phyloP scores from a whole-genome alignment of 2,329 filamentous ascomycete species.

The Hirsutella rhossiliensis region DNA sequence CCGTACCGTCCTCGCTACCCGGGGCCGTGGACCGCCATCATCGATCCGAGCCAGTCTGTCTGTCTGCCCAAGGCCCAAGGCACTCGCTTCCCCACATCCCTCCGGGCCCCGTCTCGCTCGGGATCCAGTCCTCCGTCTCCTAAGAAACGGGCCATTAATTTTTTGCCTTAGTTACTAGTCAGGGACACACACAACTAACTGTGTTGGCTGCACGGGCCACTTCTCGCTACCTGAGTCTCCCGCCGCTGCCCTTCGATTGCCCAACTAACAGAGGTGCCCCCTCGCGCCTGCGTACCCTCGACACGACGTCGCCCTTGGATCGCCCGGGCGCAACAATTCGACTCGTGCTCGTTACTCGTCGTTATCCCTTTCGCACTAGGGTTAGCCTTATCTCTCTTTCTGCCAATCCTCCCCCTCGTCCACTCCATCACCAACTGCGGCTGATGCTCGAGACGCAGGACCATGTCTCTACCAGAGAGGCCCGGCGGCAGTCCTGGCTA shows the following conservation, averaged over 20 bases:
- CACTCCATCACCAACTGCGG: conserved; percentile 1
- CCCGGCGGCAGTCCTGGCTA: conserved; percentile 51
- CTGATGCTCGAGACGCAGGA: conserved; percentile 20
- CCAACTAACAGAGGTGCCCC: neutral
- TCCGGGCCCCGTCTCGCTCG: too few relatives aligned
- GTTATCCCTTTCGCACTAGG: neutral
- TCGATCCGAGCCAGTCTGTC: too few relatives aligned
- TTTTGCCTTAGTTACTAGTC: too few relatives aligned
- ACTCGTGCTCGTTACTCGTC: neutral
- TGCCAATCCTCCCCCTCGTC: neutral
- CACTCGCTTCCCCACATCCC: too few relatives aligned
- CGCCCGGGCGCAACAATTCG: neutral
- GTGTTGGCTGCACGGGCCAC: neutral
- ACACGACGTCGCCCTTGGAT: neutral
- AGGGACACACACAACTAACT: too few relatives aligned
- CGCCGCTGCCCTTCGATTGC: neutral
- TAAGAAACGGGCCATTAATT: too few relatives aligned
- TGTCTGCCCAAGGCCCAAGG: too few relatives aligned
- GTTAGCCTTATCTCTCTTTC: neutral
- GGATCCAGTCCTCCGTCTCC: too few relatives aligned
- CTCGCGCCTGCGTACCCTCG: neutral
- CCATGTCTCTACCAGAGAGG: conserved; percentile 52
- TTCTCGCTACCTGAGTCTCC: neutral
- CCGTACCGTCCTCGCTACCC: too few relatives aligned
- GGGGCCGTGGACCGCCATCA: too few relatives aligned